These are phyloP conservation scores for Botrytis squamosa DNA, from an alignment of 2,329 filamentous ascomycete genomes.

Conservation along the genomic window DNA sequence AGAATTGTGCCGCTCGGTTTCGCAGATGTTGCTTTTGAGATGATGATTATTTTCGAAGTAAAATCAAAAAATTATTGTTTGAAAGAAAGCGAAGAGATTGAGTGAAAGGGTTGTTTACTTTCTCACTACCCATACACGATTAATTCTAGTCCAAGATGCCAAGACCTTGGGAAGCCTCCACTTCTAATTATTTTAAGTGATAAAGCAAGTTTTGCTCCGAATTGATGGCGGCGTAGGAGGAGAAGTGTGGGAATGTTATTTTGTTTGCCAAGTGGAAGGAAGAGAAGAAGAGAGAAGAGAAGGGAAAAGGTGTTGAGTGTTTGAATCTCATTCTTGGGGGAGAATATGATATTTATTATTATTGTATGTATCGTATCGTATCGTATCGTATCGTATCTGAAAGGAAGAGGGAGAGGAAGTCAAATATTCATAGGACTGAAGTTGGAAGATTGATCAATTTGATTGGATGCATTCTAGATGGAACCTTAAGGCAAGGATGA, in stretches of 20 bases:
- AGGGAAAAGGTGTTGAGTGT: background rate
- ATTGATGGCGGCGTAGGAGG: background rate
- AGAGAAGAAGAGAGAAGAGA: background rate
- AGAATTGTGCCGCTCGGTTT: background rate
- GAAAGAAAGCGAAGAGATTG: slow-evolving; percentile 2
- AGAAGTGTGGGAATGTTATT: background rate
- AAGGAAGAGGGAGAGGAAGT: background rate
- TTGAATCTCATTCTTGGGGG: background rate
- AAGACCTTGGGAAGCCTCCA: slow-evolving; percentile 15
- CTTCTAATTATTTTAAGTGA: slow-evolving; percentile 4
- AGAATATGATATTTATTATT: background rate
- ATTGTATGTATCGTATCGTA: background rate
- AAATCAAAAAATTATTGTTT: background rate
- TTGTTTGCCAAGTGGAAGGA: background rate
- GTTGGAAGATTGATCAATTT: background rate
- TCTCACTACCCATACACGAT: background rate
- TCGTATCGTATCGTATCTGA: background rate
- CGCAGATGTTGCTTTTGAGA: slow-evolving; percentile 1
- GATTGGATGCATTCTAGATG: background rate
- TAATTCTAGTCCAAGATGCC: slow-evolving; percentile 12
- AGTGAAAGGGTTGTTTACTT: background rate
- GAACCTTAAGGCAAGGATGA: background rate
- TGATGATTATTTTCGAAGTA: background rate
- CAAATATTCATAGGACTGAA: background rate
- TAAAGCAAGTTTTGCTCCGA: slow-evolving; percentile 6